Percentiles rank a stretch among this genome's conserved stretches.
These are phyloP conservation scores for Pichia pseudocactophila DNA, from an alignment of 805 yeast genomes.

Conservation along the genomic window DNA sequence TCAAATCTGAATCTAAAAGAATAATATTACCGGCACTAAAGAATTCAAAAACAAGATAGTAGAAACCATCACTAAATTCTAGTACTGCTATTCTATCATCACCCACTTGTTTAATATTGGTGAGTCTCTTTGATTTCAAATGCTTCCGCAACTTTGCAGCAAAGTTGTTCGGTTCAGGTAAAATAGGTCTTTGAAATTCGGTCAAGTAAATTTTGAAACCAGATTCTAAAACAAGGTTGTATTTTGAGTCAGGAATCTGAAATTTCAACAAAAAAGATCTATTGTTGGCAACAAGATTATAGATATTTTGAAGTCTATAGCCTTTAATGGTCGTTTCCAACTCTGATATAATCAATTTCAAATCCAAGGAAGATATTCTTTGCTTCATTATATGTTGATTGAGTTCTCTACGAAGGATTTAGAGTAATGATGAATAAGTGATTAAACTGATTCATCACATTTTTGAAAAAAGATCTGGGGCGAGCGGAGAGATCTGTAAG, in stretches of 20 bases:
- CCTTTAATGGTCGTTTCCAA: conserved; percentile 47
- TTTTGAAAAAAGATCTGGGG: too few species aligned
- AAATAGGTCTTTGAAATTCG: conserved; percentile 70
- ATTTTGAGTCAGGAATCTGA: conserved; percentile 74
- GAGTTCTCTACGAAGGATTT: too few species aligned
- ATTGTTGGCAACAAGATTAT: conserved; percentile 62
- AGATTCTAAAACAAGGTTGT: conserved; percentile 68
- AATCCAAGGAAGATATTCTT: conserved; percentile 77
- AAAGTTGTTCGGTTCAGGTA: conserved; percentile 77
- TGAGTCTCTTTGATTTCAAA: conserved; percentile 67
- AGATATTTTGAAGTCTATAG: conserved; percentile 74
- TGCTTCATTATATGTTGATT: conserved; percentile 53
- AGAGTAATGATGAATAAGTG: too few species aligned
- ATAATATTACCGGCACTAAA: conserved; percentile 92
- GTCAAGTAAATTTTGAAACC: conserved; percentile 78
- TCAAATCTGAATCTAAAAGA: conserved; percentile 57
- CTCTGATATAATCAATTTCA: conserved; percentile 63
- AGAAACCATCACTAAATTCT: conserved; percentile 75
- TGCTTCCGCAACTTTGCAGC: conserved; percentile 82
- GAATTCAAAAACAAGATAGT: conserved; percentile 76
- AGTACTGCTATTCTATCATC: conserved; percentile 79
- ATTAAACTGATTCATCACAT: neutral
- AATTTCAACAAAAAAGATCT: conserved; percentile 75
- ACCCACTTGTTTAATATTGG: conserved; percentile 63
- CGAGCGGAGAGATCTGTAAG: too few species aligned